A percentile compares a stretch with the other conserved stretches of the same genome.
Evolutionary conservation across 345 rosid species (phyloP).

Genomic region (Balakata baccata): DNA sequence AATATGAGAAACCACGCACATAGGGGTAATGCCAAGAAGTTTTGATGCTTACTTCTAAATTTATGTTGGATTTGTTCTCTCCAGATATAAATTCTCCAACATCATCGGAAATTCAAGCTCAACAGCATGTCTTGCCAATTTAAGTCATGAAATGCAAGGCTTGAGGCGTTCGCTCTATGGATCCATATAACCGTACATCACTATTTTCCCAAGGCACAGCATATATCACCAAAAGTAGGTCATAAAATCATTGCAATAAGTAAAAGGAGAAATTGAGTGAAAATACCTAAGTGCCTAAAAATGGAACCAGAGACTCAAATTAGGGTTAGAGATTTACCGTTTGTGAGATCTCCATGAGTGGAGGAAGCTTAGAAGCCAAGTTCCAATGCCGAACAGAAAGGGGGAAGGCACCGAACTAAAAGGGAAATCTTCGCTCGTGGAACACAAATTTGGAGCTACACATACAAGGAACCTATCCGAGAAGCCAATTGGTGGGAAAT

Average conservation of each 20-base stretch:
- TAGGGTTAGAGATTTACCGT: too few species aligned
- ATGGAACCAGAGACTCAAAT: too few species aligned
- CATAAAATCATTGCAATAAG: neutral
- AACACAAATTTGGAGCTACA: too few species aligned
- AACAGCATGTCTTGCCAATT: constrained; percentile 45
- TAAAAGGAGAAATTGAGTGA: neutral
- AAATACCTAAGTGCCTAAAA: neutral
- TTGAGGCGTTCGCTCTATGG: constrained; percentile 44
- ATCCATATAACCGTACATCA: constrained; percentile 35
- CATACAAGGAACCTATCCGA: too few species aligned
- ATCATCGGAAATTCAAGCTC: constrained; percentile 79
- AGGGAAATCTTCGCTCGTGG: too few species aligned
- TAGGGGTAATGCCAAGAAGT: constrained; percentile 1
- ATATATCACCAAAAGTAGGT: neutral
- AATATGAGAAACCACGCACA: neutral
- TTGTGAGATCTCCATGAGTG: too few species aligned
- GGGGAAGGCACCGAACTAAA: too few species aligned
- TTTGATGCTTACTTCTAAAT: constrained; percentile 55
- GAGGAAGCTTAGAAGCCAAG: too few species aligned
- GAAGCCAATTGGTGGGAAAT: too few species aligned
- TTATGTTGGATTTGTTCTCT: constrained; percentile 36
- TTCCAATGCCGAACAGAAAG: too few species aligned
- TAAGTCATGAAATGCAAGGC: constrained; percentile 51
- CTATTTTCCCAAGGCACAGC: constrained; percentile 38
- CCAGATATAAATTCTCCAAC: constrained; percentile 40